Evolutionary conservation across 2,329 filamentous ascomycete species (phyloP).

Genomic region (Exophiala viscosa): DNA sequence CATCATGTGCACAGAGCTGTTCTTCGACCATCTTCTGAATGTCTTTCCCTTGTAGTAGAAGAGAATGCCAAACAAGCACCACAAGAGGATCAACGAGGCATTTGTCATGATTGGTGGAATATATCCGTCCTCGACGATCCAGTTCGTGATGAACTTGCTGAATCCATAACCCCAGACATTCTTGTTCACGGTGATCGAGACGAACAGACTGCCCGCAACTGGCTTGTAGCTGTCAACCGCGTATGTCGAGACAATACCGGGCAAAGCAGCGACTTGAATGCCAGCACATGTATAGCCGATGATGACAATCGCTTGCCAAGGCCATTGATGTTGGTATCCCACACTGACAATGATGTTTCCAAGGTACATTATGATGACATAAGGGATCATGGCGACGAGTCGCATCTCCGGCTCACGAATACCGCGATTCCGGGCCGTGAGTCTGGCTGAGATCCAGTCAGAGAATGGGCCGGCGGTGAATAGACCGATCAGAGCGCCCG

Average conservation of each 20-base stretch:
- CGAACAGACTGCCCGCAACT: constrained; percentile 57
- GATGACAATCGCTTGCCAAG: constrained; percentile 53
- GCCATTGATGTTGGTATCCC: constrained; percentile 53
- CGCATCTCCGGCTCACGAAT: constrained; percentile 59
- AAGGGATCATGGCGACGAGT: constrained; percentile 55
- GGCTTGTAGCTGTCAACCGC: constrained; percentile 64
- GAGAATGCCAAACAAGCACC: constrained; percentile 52
- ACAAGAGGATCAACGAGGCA: constrained; percentile 51
- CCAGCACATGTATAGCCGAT: constrained; percentile 55
- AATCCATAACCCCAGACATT: constrained; percentile 63
- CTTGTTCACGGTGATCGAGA: constrained; percentile 61
- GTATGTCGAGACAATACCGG: constrained; percentile 56
- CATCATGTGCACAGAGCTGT: constrained; percentile 55
- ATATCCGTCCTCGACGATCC: constrained; percentile 50
- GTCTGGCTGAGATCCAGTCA: constrained; percentile 56
- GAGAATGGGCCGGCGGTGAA: constrained; percentile 53
- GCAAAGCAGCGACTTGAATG: constrained; percentile 59
- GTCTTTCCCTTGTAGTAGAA: constrained; percentile 60
- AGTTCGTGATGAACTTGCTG: constrained; percentile 53
- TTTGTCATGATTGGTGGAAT: constrained; percentile 60
- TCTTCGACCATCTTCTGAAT: constrained; percentile 54
- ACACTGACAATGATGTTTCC: constrained; percentile 56
- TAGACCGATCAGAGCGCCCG: constrained; percentile 54
- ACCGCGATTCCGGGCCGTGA: constrained; percentile 52
- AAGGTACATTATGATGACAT: constrained; percentile 54